Evolutionary conservation across 2,329 filamentous ascomycete species (phyloP).

Genomic region (Phyllosticta capitalensis): DNA sequence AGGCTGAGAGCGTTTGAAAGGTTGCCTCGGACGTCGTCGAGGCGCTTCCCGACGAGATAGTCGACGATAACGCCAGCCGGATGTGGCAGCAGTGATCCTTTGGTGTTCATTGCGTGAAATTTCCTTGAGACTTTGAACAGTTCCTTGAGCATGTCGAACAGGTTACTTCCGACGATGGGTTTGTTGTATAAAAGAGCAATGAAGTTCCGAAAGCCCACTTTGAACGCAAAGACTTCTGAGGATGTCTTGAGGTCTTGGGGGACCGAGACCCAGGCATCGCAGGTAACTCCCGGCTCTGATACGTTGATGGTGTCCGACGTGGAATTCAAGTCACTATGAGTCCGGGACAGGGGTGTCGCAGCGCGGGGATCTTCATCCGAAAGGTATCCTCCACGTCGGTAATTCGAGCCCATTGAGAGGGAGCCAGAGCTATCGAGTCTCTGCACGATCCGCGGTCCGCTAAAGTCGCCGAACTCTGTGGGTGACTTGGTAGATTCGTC

Average conservation of each 20-base stretch:
- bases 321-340: constrained; percentile 11
- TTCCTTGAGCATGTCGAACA: constrained; percentile 55
- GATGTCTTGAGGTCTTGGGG: constrained; percentile 39
- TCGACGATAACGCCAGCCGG: constrained; percentile 48
- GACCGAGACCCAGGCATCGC: constrained; percentile 53
- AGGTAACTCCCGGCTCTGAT: constrained; percentile 20
- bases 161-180: constrained; percentile 54
- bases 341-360: constrained; percentile 3
- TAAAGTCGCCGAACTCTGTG: not conserved
- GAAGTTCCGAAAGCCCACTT: constrained; percentile 59
- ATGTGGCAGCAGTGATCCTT: constrained; percentile 26
- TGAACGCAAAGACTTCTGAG: constrained; percentile 45
- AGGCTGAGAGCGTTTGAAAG: constrained; percentile 51
- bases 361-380: not conserved
- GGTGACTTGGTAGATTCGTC: constrained; percentile 1
- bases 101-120: constrained; percentile 36
- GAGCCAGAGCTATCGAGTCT: not conserved
- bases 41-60: constrained; percentile 49
- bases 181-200: constrained; percentile 56
- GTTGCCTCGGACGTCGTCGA: constrained; percentile 56
- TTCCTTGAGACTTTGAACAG: constrained; percentile 51
- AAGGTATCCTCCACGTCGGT: not conserved
- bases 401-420: not conserved
- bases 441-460: not conserved
- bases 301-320: constrained; percentile 1